phyloP scores from a whole-genome alignment of 306 rosid genomes.

The Gastrolobium bilobum region DNA sequence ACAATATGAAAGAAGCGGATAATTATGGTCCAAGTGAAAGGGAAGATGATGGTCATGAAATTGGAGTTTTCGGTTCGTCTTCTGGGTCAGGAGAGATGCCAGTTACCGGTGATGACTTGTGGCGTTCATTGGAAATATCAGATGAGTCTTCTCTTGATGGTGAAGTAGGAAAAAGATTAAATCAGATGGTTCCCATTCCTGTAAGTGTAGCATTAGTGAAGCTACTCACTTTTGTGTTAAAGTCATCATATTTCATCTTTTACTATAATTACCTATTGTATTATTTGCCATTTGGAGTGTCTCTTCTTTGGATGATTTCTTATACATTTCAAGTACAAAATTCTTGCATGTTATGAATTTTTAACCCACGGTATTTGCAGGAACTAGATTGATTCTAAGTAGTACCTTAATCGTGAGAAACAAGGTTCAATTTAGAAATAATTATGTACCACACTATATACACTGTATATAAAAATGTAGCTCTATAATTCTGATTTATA shows the following conservation, averaged over 20 bases:
- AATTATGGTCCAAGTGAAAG: slow-evolving; percentile 46
- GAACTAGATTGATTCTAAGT: slow-evolving; percentile 9
- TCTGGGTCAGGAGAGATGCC: slow-evolving; percentile 58
- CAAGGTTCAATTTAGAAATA: slow-evolving; percentile 14
- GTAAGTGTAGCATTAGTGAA: slow-evolving; percentile 63
- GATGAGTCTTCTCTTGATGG: slow-evolving; percentile 88
- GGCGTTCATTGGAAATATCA: slow-evolving; percentile 68
- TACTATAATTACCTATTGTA: slow-evolving; percentile 9
- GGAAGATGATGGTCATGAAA: slow-evolving; percentile 50
- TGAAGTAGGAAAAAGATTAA: slow-evolving; percentile 90
- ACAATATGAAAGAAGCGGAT: slow-evolving; percentile 52
- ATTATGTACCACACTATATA: slow-evolving; percentile 27
- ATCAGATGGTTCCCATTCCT: slow-evolving; percentile 88
- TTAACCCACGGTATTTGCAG: slow-evolving; percentile 18
- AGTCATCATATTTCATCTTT: slow-evolving; percentile 1
- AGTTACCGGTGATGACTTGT: slow-evolving; percentile 51
- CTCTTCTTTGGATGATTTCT: slow-evolving; percentile 24
- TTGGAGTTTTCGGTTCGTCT: slow-evolving; percentile 54
- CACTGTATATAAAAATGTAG: neutral
- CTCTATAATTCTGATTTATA: slow-evolving; percentile 20
- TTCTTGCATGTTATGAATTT: slow-evolving; percentile 2
- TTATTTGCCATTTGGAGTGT: slow-evolving; percentile 7
- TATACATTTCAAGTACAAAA: slow-evolving; percentile 6
- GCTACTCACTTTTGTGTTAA: slow-evolving; percentile 30
- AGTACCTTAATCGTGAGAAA: slow-evolving; percentile 13